These are phyloP conservation scores for Oryza australiensis DNA, from an alignment of 176 grass and related monocot species.

Conservation along the genomic window DNA sequence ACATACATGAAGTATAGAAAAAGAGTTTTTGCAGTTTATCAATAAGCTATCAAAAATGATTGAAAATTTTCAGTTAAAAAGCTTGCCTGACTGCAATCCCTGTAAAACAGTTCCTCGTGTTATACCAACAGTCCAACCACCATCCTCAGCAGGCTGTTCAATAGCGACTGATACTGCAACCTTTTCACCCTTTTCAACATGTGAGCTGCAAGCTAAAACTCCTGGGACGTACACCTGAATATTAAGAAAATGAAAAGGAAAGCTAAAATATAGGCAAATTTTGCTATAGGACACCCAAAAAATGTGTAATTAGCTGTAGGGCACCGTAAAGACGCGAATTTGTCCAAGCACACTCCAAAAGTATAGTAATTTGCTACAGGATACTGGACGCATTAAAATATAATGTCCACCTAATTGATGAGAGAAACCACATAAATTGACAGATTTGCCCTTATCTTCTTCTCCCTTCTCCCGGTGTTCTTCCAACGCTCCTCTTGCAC, in stretches of 20 bases:
- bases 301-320: too few species aligned
- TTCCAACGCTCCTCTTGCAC: too few species aligned
- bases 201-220: conserved; percentile 93
- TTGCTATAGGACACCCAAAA: too few species aligned
- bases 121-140: conserved; percentile 81
- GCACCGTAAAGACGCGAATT: too few species aligned
- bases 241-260: conserved; percentile 17
- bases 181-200: conserved; percentile 89
- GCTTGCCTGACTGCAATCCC: conserved; percentile 66
- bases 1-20: conserved; percentile 21
- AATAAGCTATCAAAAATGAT: conserved; percentile 20
- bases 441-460: too few species aligned
- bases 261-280: not conserved
- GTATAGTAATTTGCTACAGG: too few species aligned
- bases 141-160: conserved; percentile 59
- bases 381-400: too few species aligned
- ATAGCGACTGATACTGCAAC: conserved; percentile 86
- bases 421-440: too few species aligned
- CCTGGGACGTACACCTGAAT: conserved; percentile 89
- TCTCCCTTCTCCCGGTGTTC: too few species aligned
- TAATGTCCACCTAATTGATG: too few species aligned
- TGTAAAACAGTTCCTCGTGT: conserved; percentile 86
- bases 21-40: conserved; percentile 18
- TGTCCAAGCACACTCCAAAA: too few species aligned
- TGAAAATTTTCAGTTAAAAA: conserved; percentile 2